Evolutionary conservation across 2,329 filamentous ascomycete genomes (phyloP).

Genomic region (Hymenoscyphus fraxineus): DNA sequence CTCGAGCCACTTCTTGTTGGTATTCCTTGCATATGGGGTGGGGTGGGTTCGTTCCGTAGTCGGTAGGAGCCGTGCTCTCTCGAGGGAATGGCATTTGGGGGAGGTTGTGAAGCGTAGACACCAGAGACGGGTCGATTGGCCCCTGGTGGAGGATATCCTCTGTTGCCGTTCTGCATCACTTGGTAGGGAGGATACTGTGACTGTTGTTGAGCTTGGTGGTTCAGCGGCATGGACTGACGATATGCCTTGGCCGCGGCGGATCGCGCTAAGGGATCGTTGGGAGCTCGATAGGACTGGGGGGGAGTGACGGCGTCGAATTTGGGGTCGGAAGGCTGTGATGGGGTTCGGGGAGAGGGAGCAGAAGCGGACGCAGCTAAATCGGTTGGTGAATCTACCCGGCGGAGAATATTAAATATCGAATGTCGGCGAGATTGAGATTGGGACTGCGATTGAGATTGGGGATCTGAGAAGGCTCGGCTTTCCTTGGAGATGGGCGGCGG

Average conservation of each 20-base stretch:
- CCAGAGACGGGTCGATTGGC: constrained; percentile 43
- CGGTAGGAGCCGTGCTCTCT: constrained; percentile 45
- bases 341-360: constrained; percentile 18
- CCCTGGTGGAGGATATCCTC: constrained; percentile 36
- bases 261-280: constrained; percentile 28
- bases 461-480: constrained; percentile 28
- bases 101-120: constrained; percentile 41
- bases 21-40: constrained; percentile 51
- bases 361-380: constrained; percentile 22
- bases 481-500: constrained; percentile 26
- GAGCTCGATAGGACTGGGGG: constrained; percentile 30
- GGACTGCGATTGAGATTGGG: constrained; percentile 25
- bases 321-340: constrained; percentile 19
- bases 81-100: constrained; percentile 38
- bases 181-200: constrained; percentile 41
- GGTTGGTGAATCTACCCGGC: constrained; percentile 26
- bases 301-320: constrained; percentile 32
- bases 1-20: constrained; percentile 61
- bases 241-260: constrained; percentile 35
- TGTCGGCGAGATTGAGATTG: constrained; percentile 32
- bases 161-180: constrained; percentile 37
- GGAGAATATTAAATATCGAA: constrained; percentile 37
- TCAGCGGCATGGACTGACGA: constrained; percentile 41
- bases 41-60: constrained; percentile 55
- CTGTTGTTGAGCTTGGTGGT: constrained; percentile 43